Percentiles rank a stretch among this genome's conserved stretches.
Conservation (phyloP, 306 rosid genomes). For the Prunus mira region DNA sequence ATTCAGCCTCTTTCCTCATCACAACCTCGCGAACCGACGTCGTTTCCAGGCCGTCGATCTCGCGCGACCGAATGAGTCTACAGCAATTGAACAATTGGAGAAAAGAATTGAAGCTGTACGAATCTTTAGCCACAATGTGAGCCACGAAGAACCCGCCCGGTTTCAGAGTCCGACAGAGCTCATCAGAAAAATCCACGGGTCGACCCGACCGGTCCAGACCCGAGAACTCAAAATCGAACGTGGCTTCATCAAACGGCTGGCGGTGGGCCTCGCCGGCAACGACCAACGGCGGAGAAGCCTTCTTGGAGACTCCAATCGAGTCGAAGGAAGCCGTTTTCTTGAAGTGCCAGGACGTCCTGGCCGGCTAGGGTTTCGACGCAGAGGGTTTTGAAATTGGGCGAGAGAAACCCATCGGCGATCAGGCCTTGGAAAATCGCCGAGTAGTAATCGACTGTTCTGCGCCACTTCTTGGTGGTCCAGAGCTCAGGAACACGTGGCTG, state of each 20-base stretch:
- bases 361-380: slow-evolving; percentile 42
- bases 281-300: slow-evolving; percentile 33
- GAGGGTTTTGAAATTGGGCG: slow-evolving; percentile 32
- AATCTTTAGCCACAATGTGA: slow-evolving; percentile 43
- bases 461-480: slow-evolving; percentile 35
- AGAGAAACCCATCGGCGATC: slow-evolving; percentile 40
- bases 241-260: slow-evolving; percentile 26
- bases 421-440: slow-evolving; percentile 42
- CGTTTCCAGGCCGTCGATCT: slow-evolving; percentile 41
- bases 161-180: slow-evolving; percentile 43
- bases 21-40: slow-evolving; percentile 39
- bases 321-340: slow-evolving; percentile 40
- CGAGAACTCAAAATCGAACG: slow-evolving; percentile 50
- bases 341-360: slow-evolving; percentile 42
- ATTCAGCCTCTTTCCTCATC: slow-evolving; percentile 31
- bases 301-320: slow-evolving; percentile 43
- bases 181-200: slow-evolving; percentile 34
- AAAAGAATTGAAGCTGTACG: slow-evolving; percentile 47
- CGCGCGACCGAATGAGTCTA: slow-evolving; percentile 35
- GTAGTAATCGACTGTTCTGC: slow-evolving; percentile 38
- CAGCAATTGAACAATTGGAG: slow-evolving; percentile 49
- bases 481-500: neutral
- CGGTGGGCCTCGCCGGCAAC: slow-evolving; percentile 23
- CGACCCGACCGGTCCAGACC: slow-evolving; percentile 15
- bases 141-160: slow-evolving; percentile 45